Conservation (phyloP, 805 yeast species). For the Suhomyces pyralidae region DNA sequence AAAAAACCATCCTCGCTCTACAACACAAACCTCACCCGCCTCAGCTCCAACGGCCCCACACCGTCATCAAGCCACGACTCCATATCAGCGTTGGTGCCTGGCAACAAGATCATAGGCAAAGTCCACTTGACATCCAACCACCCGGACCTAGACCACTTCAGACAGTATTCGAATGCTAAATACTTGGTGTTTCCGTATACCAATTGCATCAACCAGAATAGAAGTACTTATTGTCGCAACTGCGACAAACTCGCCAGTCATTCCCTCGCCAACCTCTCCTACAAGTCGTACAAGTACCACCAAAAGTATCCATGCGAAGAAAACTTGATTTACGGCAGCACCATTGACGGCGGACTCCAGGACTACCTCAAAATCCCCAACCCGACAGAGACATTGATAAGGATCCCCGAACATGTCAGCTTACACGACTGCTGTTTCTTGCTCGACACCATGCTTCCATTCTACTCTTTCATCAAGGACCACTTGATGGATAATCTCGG, state of each 20-base stretch:
- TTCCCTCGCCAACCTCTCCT: not conserved
- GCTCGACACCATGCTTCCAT: conserved; percentile 34
- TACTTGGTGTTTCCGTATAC: conserved; percentile 35
- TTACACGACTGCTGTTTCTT: conserved; percentile 37
- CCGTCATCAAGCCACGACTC: not conserved
- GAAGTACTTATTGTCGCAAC: conserved; percentile 14
- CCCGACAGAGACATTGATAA: conserved; percentile 24
- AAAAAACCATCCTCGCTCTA: conserved; percentile 4
- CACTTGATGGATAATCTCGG: conserved; percentile 5
- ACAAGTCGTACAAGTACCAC: conserved; percentile 12
- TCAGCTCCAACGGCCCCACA: not conserved
- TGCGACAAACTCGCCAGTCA: conserved; percentile 11
- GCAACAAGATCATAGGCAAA: conserved; percentile 31
- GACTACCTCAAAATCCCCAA: conserved; percentile 28
- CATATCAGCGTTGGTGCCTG: conserved; percentile 28
- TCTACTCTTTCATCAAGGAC: conserved; percentile 27
- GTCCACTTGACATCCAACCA: conserved; percentile 12
- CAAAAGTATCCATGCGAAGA: conserved; percentile 20
- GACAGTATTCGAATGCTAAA: conserved; percentile 11
- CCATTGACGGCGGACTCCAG: conserved; percentile 40
- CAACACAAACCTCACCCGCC: not conserved
- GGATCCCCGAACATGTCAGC: conserved; percentile 28
- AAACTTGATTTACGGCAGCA: conserved; percentile 28
- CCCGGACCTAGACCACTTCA: conserved; percentile 1
- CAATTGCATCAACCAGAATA: conserved; percentile 27